Evolutionary conservation across 495 filamentous ascomycete species (phyloP).

Genomic region (Penicillium canariense): DNA sequence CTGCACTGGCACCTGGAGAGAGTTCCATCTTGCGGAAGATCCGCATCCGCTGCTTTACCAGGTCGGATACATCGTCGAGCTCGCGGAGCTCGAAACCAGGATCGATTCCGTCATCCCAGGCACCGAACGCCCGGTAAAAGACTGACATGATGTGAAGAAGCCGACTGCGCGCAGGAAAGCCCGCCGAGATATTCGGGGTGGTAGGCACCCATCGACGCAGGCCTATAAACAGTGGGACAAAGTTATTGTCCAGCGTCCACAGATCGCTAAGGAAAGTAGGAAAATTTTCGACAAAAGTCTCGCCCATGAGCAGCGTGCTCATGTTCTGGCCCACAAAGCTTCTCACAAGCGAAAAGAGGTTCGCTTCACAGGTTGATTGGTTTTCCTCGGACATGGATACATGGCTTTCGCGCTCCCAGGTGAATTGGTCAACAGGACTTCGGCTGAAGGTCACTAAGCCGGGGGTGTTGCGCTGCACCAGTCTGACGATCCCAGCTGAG

Average conservation of each 20-base stretch:
- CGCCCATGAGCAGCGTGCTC: slow-evolving; percentile 53
- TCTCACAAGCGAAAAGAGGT: slow-evolving; percentile 52
- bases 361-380: slow-evolving; percentile 44
- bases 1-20: slow-evolving; percentile 31
- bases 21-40: slow-evolving; percentile 35
- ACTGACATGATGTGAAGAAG: slow-evolving; percentile 45
- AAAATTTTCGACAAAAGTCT: slow-evolving; percentile 53
- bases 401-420: slow-evolving; percentile 55
- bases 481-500: slow-evolving; percentile 28
- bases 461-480: slow-evolving; percentile 41
- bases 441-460: slow-evolving; percentile 57
- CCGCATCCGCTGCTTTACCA: slow-evolving; percentile 45
- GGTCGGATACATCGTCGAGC: slow-evolving; percentile 50
- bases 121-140: slow-evolving; percentile 51
- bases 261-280: slow-evolving; percentile 52
- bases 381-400: slow-evolving; percentile 35
- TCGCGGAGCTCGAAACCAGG: slow-evolving; percentile 50
- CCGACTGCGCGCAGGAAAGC: slow-evolving; percentile 51
- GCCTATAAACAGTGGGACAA: slow-evolving; percentile 50
- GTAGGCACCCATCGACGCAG: slow-evolving; percentile 52
- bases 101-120: slow-evolving; percentile 44
- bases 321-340: slow-evolving; percentile 53
- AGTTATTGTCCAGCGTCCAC: slow-evolving; percentile 54
- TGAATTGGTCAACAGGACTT: slow-evolving; percentile 59
- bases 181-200: slow-evolving; percentile 49